phyloP scores from a whole-genome alignment of 2,329 filamentous ascomycete species.

The Fusarium duplospermum region DNA sequence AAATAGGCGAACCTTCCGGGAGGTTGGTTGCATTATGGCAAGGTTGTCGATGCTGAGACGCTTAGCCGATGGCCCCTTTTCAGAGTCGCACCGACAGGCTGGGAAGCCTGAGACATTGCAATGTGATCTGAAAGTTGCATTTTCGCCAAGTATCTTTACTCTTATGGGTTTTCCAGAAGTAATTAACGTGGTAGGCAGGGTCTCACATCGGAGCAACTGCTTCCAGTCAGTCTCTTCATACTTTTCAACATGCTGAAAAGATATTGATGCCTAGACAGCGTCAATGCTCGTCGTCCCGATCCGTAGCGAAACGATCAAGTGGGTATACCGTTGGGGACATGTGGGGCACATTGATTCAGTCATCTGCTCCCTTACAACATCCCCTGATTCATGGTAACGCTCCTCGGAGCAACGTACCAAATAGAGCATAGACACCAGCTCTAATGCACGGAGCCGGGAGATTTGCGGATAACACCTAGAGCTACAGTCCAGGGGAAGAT shows the following conservation, averaged over 20 bases:
- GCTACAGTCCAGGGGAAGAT: not conserved
- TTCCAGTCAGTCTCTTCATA: no score
- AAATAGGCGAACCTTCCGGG: not conserved
- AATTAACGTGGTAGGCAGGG: no score
- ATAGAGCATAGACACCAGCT: not conserved
- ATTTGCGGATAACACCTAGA: not conserved
- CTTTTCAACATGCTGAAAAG: not conserved
- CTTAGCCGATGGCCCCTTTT: not conserved
- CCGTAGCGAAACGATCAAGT: not conserved
- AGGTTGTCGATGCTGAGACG: not conserved
- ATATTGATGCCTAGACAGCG: not conserved
- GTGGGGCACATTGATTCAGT: not conserved
- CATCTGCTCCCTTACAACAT: not conserved
- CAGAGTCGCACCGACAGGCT: not conserved
- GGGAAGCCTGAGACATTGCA: not conserved
- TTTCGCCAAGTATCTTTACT: not conserved
- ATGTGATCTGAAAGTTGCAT: not conserved
- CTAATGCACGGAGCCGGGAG: not conserved
- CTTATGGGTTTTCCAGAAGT: no score
- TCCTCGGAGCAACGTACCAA: not conserved
- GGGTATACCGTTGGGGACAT: not conserved
- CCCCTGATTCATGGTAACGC: not conserved
- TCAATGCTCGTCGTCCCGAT: not conserved
- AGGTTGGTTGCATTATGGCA: not conserved
- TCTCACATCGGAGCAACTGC: no score